Evolutionary conservation across 75 land plant genomes (phyloP).

Genomic region (Selaginella tamariscina): DNA sequence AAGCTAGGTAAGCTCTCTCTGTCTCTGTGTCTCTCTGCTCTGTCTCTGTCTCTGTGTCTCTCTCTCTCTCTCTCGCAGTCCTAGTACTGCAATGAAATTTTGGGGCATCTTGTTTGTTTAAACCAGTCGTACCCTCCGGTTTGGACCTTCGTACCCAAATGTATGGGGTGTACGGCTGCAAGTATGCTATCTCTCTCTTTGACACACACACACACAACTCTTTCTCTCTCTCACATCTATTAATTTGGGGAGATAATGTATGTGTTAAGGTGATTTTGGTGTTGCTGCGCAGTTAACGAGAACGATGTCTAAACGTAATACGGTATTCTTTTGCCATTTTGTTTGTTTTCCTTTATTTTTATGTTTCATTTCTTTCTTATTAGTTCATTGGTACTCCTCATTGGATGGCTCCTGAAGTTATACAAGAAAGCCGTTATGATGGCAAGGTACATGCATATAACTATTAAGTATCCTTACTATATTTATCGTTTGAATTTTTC

Average conservation of each 20-base stretch:
- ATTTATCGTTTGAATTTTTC: neutral
- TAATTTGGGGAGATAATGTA: neutral
- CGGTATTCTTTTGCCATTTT: slow-evolving; percentile 36
- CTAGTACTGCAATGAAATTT: too few species aligned
- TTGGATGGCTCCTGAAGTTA: slow-evolving; percentile 99
- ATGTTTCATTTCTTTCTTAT: slow-evolving; percentile 15
- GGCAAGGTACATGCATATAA: slow-evolving; percentile 94
- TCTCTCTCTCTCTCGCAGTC: too few species aligned
- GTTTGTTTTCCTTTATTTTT: neutral
- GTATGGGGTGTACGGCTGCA: too few species aligned
- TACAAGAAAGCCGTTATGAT: slow-evolving; percentile 98
- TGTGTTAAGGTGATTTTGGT: slow-evolving; percentile 86
- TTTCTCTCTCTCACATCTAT: neutral
- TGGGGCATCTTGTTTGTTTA: too few species aligned
- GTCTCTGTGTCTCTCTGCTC: too few species aligned
- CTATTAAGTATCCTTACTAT: neutral
- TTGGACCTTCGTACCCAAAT: too few species aligned
- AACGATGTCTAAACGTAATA: slow-evolving; percentile 97
- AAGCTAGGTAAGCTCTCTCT: slow-evolving; percentile 50
- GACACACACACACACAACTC: neutral
- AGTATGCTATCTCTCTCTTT: too few species aligned
- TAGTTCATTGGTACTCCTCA: slow-evolving; percentile 99
- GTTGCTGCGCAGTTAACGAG: slow-evolving; percentile 99
- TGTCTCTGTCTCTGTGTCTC: too few species aligned
- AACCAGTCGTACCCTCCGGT: too few species aligned